phyloP scores from a whole-genome alignment of 306 rosid species.

The Pachyrhizus erosus region DNA sequence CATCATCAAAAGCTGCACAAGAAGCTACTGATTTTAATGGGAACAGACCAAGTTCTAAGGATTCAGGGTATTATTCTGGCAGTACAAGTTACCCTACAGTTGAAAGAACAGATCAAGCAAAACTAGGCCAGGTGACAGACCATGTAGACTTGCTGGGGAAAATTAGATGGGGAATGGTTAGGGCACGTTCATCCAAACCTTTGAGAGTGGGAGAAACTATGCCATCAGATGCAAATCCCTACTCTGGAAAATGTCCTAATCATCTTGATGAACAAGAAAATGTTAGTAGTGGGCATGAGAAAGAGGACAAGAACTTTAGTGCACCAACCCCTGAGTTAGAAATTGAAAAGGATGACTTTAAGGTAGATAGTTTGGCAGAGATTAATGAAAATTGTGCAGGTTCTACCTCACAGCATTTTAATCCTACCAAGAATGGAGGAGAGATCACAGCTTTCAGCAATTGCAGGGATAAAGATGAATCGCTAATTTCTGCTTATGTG shows the following conservation, averaged over 20 bases:
- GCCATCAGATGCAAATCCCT: constrained; percentile 54
- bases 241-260: constrained; percentile 47
- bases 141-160: constrained; percentile 58
- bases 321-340: constrained; percentile 45
- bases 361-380: constrained; percentile 47
- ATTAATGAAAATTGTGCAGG: constrained; percentile 46
- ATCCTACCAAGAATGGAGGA: constrained; percentile 47
- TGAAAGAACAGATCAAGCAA: constrained; percentile 53
- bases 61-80: constrained; percentile 45
- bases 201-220: constrained; percentile 62
- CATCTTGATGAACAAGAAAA: constrained; percentile 55
- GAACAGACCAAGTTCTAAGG: constrained; percentile 46
- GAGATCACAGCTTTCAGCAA: constrained; percentile 49
- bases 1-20: constrained; percentile 66
- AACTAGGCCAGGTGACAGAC: constrained; percentile 41
- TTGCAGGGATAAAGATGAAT: constrained; percentile 52
- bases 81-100: constrained; percentile 43
- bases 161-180: constrained; percentile 86
- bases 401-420: constrained; percentile 52
- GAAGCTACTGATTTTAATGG: constrained; percentile 52
- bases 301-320: constrained; percentile 53
- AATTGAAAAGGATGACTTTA: constrained; percentile 47
- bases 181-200: constrained; percentile 80
- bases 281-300: constrained; percentile 39
- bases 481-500: constrained; percentile 50